These are phyloP conservation scores for Agroathelia rolfsii DNA, from an alignment of 1,284 basidiomycete genomes.

Conservation along the genomic window DNA sequence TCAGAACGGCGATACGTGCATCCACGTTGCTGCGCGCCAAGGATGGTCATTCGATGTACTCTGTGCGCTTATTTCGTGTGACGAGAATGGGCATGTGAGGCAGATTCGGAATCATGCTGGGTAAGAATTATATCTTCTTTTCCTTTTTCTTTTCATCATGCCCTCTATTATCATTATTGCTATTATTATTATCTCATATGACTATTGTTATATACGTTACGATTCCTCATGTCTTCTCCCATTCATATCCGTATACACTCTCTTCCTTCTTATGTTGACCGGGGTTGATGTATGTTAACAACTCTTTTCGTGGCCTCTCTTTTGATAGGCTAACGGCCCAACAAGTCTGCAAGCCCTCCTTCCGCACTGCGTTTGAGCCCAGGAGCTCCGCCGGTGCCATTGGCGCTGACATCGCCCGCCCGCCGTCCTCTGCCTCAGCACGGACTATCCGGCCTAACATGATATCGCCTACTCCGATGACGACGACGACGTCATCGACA, in stretches of 20 bases:
- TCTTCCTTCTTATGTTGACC: conserved; percentile 4
- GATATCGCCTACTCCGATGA: conserved; percentile 20
- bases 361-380: conserved; percentile 50
- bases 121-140: conserved; percentile 27
- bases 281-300: conserved; percentile 17
- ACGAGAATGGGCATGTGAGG: conserved; percentile 40
- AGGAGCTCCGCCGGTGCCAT: too few relatives aligned
- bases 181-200: too few relatives aligned
- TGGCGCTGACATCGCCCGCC: conserved; percentile 33
- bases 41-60: conserved; percentile 64
- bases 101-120: conserved; percentile 58
- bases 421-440: conserved; percentile 43
- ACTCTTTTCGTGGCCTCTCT: too few relatives aligned
- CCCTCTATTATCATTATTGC: too few relatives aligned
- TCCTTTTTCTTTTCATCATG: conserved; percentile 7
- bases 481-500: conserved; percentile 17
- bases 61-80: conserved; percentile 51
- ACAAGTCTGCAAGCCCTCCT: conserved; percentile 56
- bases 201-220: too few relatives aligned
- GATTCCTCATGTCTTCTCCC: too few relatives aligned
- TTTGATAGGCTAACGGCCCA: conserved; percentile 59
- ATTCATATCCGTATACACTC: too few relatives aligned
- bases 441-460: conserved; percentile 42
- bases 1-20: conserved; percentile 81
- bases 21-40: conserved; percentile 89